Base-by-base conservation (phyloP, 1,284 basidiomycete species). In the Vanrija sp. region DNA sequence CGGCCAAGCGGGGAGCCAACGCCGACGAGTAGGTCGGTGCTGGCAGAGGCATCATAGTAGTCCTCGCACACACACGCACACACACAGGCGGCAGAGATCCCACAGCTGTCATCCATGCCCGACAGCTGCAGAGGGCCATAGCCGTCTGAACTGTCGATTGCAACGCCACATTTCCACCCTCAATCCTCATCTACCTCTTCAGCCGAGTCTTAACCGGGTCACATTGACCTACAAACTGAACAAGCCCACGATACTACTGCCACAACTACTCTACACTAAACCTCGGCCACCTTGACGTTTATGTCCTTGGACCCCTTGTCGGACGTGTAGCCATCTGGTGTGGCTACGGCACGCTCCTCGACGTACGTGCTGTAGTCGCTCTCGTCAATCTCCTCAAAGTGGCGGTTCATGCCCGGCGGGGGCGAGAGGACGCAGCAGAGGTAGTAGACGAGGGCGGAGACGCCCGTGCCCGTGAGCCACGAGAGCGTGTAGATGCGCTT, bases 401-500 rank as follows among this genome's bases (percentile, higher is more conserved):
- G 67, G 45, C 66, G 61, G 45, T 76, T 74, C 51, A 75, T 70
- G 6, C 85, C 86, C 8, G 77, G 78, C 2, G 83, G 80, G 8
- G 87, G 86, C 71, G 81, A 85, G 22, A 80, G 45, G 47, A 71
- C 61, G 74, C 84, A 86, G 48, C 86, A 78, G 41, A 73, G 25
- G 62, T 78, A 83, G 73, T 90, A 90, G 42, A 85, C 69, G 56
- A 85, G 51, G 7, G 81, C 78, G 1, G 87, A 86, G 41, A 85
- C 80, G 38, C 83, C 83, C 61, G 87, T 87, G 24, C 87, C 87
- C 3, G 85, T 87, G 73, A 89, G 85, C 79, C 88, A 89, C 16
- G 85, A 83, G 77, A 66, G 49, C 1, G 48, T 60, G 57, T 49
- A 55, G 61, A 88, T 81, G 47, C 82, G 80, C 36, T 83, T 85